Evolutionary conservation across 228 moss, liverwort and hornwort species (phyloP).

Genomic region (Sphagnum fallax): DNA sequence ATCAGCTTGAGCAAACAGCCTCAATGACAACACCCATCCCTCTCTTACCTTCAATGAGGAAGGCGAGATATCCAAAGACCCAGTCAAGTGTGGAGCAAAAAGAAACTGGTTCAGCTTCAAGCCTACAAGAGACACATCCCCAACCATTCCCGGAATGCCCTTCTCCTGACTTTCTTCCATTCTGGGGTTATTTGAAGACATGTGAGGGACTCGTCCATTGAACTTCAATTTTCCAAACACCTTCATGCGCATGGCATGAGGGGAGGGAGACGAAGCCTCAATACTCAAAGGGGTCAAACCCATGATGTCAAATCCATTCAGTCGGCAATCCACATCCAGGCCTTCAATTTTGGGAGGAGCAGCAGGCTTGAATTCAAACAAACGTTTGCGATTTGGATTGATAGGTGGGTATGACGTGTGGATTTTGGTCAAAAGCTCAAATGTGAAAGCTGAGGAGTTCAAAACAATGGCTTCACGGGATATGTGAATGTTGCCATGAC

Average conservation of each 20-base stretch:
- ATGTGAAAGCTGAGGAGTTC: conserved; percentile 79
- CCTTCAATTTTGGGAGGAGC: conserved; percentile 71
- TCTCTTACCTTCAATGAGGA: conserved; percentile 68
- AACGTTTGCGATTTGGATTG: conserved; percentile 28
- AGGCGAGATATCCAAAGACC: conserved; percentile 85
- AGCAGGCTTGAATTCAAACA: conserved; percentile 61
- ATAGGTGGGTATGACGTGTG: conserved; percentile 81
- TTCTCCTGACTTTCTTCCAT: conserved; percentile 10
- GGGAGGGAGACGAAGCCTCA: conserved; percentile 39
- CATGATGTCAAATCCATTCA: conserved; percentile 86
- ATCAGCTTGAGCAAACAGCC: background rate
- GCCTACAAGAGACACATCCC: conserved; percentile 81
- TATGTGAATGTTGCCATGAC: conserved; percentile 84
- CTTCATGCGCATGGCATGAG: conserved; percentile 85
- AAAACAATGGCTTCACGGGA: conserved; percentile 77
- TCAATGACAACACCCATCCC: no score
- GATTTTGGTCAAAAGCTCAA: conserved; percentile 62
- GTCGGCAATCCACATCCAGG: conserved; percentile 74
- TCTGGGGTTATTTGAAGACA: background rate
- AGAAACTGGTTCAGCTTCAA: conserved; percentile 93
- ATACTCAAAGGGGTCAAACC: conserved; percentile 59
- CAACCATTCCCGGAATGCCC: conserved; percentile 61
- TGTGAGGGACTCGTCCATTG: conserved; percentile 80
- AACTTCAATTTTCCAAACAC: conserved; percentile 86
- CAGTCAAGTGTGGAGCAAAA: conserved; percentile 87